phyloP scores from a whole-genome alignment of 2,329 filamentous ascomycete genomes.

The Epicoccum nigrum region DNA sequence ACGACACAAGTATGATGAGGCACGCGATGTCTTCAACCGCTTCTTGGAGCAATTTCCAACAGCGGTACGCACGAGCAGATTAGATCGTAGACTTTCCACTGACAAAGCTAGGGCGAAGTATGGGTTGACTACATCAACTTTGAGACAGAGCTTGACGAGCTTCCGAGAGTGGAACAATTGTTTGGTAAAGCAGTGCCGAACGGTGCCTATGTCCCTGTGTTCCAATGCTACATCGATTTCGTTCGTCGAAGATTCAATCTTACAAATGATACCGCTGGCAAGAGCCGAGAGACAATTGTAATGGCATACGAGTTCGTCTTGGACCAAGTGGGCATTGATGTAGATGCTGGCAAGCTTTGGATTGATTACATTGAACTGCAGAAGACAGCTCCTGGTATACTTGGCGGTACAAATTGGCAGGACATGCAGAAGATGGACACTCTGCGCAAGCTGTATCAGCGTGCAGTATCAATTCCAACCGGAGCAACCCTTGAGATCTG shows the following conservation, averaged over 20 bases:
- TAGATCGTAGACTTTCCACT: slow-evolving; percentile 13
- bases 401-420: slow-evolving; percentile 89
- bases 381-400: slow-evolving; percentile 81
- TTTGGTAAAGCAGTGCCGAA: slow-evolving; percentile 80
- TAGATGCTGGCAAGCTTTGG: slow-evolving; percentile 89
- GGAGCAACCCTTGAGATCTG: slow-evolving; percentile 82
- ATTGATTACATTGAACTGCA: slow-evolving; percentile 94
- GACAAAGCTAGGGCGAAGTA: slow-evolving; percentile 79
- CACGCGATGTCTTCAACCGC: slow-evolving; percentile 79
- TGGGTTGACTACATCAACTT: slow-evolving; percentile 90
- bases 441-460: slow-evolving; percentile 89
- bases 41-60: slow-evolving; percentile 90
- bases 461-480: slow-evolving; percentile 85
- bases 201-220: slow-evolving; percentile 83
- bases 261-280: slow-evolving; percentile 75
- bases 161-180: slow-evolving; percentile 78
- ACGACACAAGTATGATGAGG: slow-evolving; percentile 81
- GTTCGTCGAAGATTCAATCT: slow-evolving; percentile 90
- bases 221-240: slow-evolving; percentile 94
- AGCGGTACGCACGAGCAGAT: slow-evolving; percentile 69
- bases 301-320: slow-evolving; percentile 93
- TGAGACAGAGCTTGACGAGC: slow-evolving; percentile 86
- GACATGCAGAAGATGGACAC: slow-evolving; percentile 98
- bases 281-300: slow-evolving; percentile 78
- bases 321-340: slow-evolving; percentile 86